Evolutionary conservation across 2,329 filamentous ascomycete genomes (phyloP).

Genomic region (Aspergillus niger): DNA sequence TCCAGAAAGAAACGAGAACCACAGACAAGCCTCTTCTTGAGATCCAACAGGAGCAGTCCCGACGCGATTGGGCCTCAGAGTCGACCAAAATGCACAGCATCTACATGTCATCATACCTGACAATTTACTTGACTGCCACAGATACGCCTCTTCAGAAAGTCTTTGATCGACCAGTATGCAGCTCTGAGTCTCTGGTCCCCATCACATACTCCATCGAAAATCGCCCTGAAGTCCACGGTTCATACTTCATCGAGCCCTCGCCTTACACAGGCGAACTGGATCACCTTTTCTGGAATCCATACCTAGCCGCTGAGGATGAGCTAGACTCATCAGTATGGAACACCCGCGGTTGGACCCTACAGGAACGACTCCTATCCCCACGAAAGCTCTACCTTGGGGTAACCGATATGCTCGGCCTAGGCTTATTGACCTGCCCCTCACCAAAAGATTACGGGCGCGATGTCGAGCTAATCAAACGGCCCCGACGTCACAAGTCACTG

Average conservation of each 20-base stretch:
- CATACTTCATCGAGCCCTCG: not conserved
- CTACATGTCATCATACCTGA: not conserved
- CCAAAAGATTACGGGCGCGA: not conserved
- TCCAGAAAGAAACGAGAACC: not conserved
- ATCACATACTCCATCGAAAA: not conserved
- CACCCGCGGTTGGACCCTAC: not conserved
- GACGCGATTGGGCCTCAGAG: not conserved
- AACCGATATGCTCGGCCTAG: not conserved
- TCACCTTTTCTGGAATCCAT: not conserved
- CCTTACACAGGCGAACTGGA: not conserved
- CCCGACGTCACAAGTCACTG: not conserved
- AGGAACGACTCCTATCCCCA: not conserved
- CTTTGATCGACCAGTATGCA: not conserved
- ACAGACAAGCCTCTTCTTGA: not conserved
- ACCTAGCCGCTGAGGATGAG: not conserved
- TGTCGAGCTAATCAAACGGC: not conserved
- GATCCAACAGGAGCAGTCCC: not conserved
- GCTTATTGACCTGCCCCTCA: not conserved
- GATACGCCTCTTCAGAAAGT: not conserved
- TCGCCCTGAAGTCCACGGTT: not conserved
- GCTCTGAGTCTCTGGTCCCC: not conserved
- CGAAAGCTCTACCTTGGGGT: not conserved
- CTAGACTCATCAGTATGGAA: not conserved
- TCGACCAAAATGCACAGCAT: slow-evolving; percentile 1
- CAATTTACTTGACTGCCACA: not conserved